Evolutionary conservation across 2,329 filamentous ascomycete genomes (phyloP).

Genomic region (Neocatenulostroma microsporum): DNA sequence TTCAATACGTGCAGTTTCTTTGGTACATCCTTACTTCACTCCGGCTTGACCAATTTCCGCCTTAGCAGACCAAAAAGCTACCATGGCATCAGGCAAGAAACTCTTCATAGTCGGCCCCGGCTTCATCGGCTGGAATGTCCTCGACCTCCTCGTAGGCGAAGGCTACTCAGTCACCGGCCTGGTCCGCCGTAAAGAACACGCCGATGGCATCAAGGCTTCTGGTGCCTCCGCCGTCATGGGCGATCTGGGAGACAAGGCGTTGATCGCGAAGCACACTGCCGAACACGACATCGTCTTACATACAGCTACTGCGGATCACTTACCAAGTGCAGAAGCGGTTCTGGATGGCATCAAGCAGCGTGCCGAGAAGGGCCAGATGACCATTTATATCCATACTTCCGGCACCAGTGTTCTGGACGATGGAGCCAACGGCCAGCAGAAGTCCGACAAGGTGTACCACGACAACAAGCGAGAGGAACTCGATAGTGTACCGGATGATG

Average conservation of each 20-base stretch:
- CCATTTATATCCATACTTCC: slow-evolving; percentile 46
- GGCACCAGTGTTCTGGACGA: slow-evolving; percentile 39
- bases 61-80: no score
- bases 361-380: slow-evolving; percentile 29
- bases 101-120: slow-evolving; percentile 42
- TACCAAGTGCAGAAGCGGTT: slow-evolving; percentile 39
- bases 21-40: no score
- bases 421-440: slow-evolving; percentile 27
- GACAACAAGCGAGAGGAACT: slow-evolving; percentile 36
- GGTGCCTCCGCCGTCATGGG: slow-evolving; percentile 35
- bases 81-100: slow-evolving; percentile 21
- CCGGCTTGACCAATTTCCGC: no score
- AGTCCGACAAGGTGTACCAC: slow-evolving; percentile 36
- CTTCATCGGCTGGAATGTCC: slow-evolving; percentile 43
- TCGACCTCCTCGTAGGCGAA: slow-evolving; percentile 38
- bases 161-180: slow-evolving; percentile 33
- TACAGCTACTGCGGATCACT: slow-evolving; percentile 44
- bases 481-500: slow-evolving; percentile 35
- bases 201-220: slow-evolving; percentile 29
- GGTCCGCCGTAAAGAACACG: slow-evolving; percentile 35
- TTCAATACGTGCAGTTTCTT: no score
- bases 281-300: slow-evolving; percentile 41
- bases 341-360: slow-evolving; percentile 37
- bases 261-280: slow-evolving; percentile 33
- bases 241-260: slow-evolving; percentile 34